These are phyloP conservation scores for Naganishia vishniacii DNA, from an alignment of 768 basidiomycete species.

Conservation along the genomic window DNA sequence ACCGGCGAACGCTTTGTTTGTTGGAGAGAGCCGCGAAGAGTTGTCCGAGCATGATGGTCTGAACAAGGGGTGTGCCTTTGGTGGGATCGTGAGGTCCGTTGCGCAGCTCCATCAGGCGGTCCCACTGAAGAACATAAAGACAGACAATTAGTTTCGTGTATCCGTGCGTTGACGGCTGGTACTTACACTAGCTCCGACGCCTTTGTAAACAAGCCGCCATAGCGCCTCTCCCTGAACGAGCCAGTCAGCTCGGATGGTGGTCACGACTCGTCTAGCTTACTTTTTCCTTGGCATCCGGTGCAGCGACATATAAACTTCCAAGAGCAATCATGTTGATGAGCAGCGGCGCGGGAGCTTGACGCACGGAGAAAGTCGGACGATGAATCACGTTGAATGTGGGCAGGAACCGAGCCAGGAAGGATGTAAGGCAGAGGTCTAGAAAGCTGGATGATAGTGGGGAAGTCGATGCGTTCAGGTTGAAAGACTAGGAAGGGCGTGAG, in stretches of 20 bases:
- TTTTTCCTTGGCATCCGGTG: slow-evolving; percentile 22
- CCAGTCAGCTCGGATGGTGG: background rate
- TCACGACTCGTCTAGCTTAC: background rate
- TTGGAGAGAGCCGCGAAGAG: slow-evolving; percentile 22
- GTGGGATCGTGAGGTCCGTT: slow-evolving; percentile 20
- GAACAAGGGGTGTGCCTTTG: slow-evolving; percentile 20
- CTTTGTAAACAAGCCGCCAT: slow-evolving; percentile 27
- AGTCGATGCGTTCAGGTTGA: slow-evolving; percentile 17
- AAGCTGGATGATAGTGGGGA: slow-evolving; percentile 21
- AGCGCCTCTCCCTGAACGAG: slow-evolving; percentile 22
- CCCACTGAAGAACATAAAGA: no score
- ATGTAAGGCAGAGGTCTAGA: slow-evolving; percentile 19
- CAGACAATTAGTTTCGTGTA: no score
- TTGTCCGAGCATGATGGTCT: slow-evolving; percentile 25
- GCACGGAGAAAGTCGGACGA: slow-evolving; percentile 23
- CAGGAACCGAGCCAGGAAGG: slow-evolving; percentile 25
- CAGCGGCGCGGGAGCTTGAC: slow-evolving; percentile 13
- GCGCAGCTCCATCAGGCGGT: slow-evolving; percentile 22
- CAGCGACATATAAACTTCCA: slow-evolving; percentile 22
- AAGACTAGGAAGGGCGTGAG: slow-evolving; percentile 6
- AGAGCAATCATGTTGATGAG: slow-evolving; percentile 27
- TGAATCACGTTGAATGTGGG: slow-evolving; percentile 25
- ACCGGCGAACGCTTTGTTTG: slow-evolving; percentile 13
- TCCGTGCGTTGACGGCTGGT: background rate
- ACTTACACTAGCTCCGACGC: slow-evolving; percentile 22